phyloP scores from a whole-genome alignment of 2,329 filamentous ascomycete genomes.

The Sporothrix pallida region DNA sequence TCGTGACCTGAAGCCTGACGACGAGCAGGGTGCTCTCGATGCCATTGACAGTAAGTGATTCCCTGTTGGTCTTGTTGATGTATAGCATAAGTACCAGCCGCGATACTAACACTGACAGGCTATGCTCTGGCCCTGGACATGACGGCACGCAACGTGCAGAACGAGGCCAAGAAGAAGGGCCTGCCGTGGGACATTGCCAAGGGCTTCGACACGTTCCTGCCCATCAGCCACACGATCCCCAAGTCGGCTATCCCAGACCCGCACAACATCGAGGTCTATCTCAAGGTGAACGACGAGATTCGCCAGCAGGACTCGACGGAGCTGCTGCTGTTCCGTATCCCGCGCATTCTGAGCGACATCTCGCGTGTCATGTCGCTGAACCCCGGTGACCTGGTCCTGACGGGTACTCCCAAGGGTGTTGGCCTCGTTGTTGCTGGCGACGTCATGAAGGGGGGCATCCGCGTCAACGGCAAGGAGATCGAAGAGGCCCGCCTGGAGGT shows the following conservation, averaged over 20 bases:
- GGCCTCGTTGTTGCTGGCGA: slow-evolving; percentile 85
- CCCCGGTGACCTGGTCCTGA: slow-evolving; percentile 89
- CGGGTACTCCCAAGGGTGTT: slow-evolving; percentile 97
- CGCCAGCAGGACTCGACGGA: slow-evolving; percentile 88
- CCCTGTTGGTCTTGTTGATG: background rate
- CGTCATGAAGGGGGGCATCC: slow-evolving; percentile 82
- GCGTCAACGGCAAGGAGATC: slow-evolving; percentile 79
- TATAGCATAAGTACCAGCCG: no score
- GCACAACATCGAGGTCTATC: slow-evolving; percentile 83
- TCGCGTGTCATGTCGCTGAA: slow-evolving; percentile 93
- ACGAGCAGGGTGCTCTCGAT: slow-evolving; percentile 76
- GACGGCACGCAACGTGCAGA: slow-evolving; percentile 93
- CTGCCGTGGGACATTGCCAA: slow-evolving; percentile 96
- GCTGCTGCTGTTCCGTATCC: slow-evolving; percentile 92
- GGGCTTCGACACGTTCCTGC: slow-evolving; percentile 97
- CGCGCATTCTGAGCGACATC: slow-evolving; percentile 86
- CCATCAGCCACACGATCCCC: slow-evolving; percentile 79
- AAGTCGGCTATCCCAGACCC: slow-evolving; percentile 84
- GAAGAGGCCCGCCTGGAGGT: slow-evolving; percentile 87
- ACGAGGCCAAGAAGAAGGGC: slow-evolving; percentile 96
- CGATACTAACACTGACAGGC: slow-evolving; percentile 53
- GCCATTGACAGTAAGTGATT: slow-evolving; percentile 72
- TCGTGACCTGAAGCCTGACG: slow-evolving; percentile 74
- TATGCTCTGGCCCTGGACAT: slow-evolving; percentile 96
- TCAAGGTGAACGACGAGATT: slow-evolving; percentile 79